Percentiles rank a stretch among this genome's conserved stretches.
Evolutionary conservation across 371 early-diverging fungal genomes (phyloP).

Genomic region (Mucor plumbeus): DNA sequence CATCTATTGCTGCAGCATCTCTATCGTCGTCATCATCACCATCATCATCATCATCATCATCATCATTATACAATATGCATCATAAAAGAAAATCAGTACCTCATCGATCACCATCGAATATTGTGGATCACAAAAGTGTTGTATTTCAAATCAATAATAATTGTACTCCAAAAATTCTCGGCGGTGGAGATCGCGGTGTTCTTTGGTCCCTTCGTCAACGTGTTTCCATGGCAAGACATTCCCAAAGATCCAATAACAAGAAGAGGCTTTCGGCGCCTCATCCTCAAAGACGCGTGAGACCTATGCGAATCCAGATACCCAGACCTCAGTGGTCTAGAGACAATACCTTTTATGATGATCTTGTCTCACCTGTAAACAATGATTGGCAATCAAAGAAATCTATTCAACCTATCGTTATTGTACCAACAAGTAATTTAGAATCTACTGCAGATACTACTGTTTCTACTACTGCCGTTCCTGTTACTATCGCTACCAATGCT

Average conservation of each 20-base stretch:
- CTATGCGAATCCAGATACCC: conserved; percentile 33
- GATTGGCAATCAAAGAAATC: conserved; percentile 14
- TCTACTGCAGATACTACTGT: neutral
- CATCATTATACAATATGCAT: conserved; percentile 3
- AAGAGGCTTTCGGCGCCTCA: conserved; percentile 27
- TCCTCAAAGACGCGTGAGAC: conserved; percentile 25
- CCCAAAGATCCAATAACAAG: conserved; percentile 4
- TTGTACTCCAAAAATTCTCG: conserved; percentile 9
- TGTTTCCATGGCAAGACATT: conserved; percentile 19
- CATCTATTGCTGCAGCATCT: conserved; percentile 9
- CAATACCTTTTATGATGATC: conserved; percentile 19
- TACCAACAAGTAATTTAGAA: neutral
- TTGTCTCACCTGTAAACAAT: conserved; percentile 15
- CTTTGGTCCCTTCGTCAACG: conserved; percentile 32
- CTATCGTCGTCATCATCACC: neutral
- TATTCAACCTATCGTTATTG: conserved; percentile 3
- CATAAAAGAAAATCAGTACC: conserved; percentile 22
- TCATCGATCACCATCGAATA: conserved; percentile 30
- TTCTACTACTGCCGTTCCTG: neutral
- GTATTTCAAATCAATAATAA: conserved; percentile 25
- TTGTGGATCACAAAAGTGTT: conserved; percentile 19
- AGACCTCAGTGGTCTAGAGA: conserved; percentile 25
- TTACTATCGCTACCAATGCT: neutral
- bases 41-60: conserved; percentile 4
- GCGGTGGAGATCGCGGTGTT: conserved; percentile 11